Percentiles rank a stretch among this genome's conserved stretches.
Conservation (phyloP, 2,329 filamentous ascomycete genomes). For the Penicillium sp. region DNA sequence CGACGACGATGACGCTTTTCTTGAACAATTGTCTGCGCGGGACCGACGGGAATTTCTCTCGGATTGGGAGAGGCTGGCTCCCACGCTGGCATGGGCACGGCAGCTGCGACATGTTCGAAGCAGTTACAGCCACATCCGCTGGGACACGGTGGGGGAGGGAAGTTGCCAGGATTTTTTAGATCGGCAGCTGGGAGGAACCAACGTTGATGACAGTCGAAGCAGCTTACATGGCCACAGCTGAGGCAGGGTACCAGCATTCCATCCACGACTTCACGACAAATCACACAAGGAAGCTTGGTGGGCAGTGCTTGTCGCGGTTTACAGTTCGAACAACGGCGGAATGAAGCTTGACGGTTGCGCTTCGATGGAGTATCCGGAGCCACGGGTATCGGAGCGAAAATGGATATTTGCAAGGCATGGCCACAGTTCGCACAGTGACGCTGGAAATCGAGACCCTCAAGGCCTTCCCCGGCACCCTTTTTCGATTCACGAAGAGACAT, state of each 20-base stretch:
- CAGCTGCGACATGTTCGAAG: conserved; percentile 36
- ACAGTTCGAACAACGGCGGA: conserved; percentile 37
- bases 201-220: conserved; percentile 45
- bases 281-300: conserved; percentile 42
- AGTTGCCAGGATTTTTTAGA: conserved; percentile 7
- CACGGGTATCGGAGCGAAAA: conserved; percentile 30
- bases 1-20: conserved; percentile 24
- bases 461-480: conserved; percentile 8
- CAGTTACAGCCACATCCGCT: conserved; percentile 52
- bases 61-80: conserved; percentile 17
- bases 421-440: conserved; percentile 46
- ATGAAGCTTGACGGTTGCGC: conserved; percentile 16
- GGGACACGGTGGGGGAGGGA: conserved; percentile 38
- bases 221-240: conserved; percentile 50
- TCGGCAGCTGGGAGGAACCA: conserved; percentile 37
- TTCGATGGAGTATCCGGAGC: conserved; percentile 22
- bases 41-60: neutral
- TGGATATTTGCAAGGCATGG: conserved; percentile 36
- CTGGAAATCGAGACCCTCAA: conserved; percentile 42
- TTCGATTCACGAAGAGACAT: conserved; percentile 24
- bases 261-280: conserved; percentile 45
- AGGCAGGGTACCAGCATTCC: conserved; percentile 51
- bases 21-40: conserved; percentile 3
- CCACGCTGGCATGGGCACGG: conserved; percentile 33
- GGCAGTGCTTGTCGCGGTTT: conserved; percentile 34